Percentiles rank a stretch among this genome's conserved stretches.
phyloP scores from a whole-genome alignment of 345 rosid genomes.

The Luvunga scandens region DNA sequence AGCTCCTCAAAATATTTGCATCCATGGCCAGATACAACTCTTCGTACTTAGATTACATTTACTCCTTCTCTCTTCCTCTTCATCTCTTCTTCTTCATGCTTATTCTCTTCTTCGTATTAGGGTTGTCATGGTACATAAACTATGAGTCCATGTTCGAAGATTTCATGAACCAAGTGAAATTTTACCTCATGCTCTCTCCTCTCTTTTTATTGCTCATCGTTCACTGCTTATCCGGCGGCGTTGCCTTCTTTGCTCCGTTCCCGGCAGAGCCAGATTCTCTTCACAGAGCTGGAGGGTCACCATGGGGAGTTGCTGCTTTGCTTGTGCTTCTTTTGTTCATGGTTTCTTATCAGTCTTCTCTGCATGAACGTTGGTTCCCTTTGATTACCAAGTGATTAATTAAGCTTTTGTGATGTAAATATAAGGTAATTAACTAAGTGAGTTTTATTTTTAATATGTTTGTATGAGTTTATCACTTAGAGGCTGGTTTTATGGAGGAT shows the following conservation, averaged over 20 bases:
- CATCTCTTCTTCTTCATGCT: constrained; percentile 41
- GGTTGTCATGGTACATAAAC: constrained; percentile 55
- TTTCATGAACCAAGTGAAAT: constrained; percentile 35
- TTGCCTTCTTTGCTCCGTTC: constrained; percentile 17
- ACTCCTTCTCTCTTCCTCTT: constrained; percentile 33
- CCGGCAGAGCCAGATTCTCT: constrained; percentile 41
- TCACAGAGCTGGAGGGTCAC: constrained; percentile 57
- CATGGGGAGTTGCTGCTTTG: constrained; percentile 56
- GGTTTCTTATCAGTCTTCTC: constrained; percentile 53
- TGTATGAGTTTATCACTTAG: not conserved
- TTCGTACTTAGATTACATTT: constrained; percentile 32
- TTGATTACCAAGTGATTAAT: constrained; percentile 14
- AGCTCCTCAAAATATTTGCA: not conserved
- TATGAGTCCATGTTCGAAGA: constrained; percentile 45
- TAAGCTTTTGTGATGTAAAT: not conserved
- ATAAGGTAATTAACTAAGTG: not conserved
- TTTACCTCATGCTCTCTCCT: constrained; percentile 51
- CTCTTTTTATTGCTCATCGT: constrained; percentile 39
- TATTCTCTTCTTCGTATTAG: constrained; percentile 30
- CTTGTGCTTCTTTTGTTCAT: constrained; percentile 51
- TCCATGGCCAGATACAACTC: constrained; percentile 30
- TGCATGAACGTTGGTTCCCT: constrained; percentile 64
- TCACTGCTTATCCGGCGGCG: constrained; percentile 30
- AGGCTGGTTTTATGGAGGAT: not conserved
- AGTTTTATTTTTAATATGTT: not conserved